Base-by-base conservation (phyloP, 306 rosid genomes). In the Begonia peltatifolia region DNA sequence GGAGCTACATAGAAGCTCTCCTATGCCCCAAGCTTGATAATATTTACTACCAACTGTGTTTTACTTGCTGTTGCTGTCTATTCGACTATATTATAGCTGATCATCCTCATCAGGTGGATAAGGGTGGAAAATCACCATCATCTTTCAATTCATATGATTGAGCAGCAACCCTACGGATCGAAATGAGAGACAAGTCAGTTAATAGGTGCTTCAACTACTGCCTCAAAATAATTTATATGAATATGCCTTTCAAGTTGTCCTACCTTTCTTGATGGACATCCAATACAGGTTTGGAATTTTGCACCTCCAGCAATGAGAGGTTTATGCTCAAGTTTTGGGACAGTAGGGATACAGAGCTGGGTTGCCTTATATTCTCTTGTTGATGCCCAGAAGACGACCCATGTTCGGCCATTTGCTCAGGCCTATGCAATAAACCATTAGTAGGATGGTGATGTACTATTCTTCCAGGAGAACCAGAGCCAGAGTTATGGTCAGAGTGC, bases 61-160 rank as follows among this genome's bases (percentile, higher is more conserved):
- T 6, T 30, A 30, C 38, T 30, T 6, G 23, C 9, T 25, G 35
- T 1, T 25, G 35, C 35, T 25, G 35, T 25, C 35, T 25, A 25
- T 25, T 25, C 2, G 35, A 25, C 35, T 3, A 25, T 25, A 6
- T 25, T 25, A 25, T 25, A 25, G 35, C 35, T 6, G 35, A 25
- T 6, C 35, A 25, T 25, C 35, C 35, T 30, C 38, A 30, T 73
- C 71, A 73, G 63, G 20, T 61, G 13, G 74, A 77, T 50, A 77
- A 55, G 16, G 83, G 83, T 46, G 83, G 83, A 73, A 77, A 77
- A 63, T 77, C 83, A 9, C 63, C 76, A 17, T 77, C 79, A 41
- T 77, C 74, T 67, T 77, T 77, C 79, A 77, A 66, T 57, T 42
- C 74, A 57, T 70, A 77, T 5, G 83, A 63, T 55, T 54, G 66